Base-by-base conservation (phyloP, 2,329 filamentous ascomycete species). In the Pseudogymnoascus sp. region DNA sequence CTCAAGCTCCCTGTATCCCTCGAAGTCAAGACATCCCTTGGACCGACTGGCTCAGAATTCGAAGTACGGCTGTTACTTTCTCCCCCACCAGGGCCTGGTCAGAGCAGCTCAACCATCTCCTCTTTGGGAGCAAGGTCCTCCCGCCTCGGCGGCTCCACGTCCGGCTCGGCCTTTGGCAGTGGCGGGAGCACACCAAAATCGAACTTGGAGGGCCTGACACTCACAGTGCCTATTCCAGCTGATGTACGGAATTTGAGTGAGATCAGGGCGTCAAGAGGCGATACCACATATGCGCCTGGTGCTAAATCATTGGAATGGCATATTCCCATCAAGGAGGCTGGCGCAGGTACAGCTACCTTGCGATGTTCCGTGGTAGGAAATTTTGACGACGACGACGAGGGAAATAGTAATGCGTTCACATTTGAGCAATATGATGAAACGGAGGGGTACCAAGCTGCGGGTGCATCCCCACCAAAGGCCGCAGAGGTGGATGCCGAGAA, bases 181-280 rank as follows among this genome's bases (percentile, higher is more conserved):
- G 76, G 75, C 56, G 74, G 73, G 9, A 73, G 72, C 28, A 57
- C 55, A 26, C 55, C 55, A 9, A 82, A 76, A 3, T 79, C 82
- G 6, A 78, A 78, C 7, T 73, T 96, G 21, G 90, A 96, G 67
- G 89, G 94, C 61, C 76, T 97, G 28, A 78, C 81, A 2, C 84
- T 96, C 23, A 85, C 84, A 1, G 82, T 96, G 7, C 91, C 92
- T 1, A 79, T 97, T 9, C 89, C 92, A 2, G 74, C 82, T 3
- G 82, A 84, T 23, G 90, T 96, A 57, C 84, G 90, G 61, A 96
- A 91, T 69, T 77, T 97, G 13, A 85, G 84, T 4, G 92, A 96
- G 68, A 80, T 96, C 59, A 82, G 90, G 60, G 83, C 91, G 2
- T 89, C 84, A 65, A 85, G 84, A 64, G 92, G 92, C 34, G 92